Conservation (phyloP, 371 early-diverging fungal species). For the Coemansia sp. region DNA sequence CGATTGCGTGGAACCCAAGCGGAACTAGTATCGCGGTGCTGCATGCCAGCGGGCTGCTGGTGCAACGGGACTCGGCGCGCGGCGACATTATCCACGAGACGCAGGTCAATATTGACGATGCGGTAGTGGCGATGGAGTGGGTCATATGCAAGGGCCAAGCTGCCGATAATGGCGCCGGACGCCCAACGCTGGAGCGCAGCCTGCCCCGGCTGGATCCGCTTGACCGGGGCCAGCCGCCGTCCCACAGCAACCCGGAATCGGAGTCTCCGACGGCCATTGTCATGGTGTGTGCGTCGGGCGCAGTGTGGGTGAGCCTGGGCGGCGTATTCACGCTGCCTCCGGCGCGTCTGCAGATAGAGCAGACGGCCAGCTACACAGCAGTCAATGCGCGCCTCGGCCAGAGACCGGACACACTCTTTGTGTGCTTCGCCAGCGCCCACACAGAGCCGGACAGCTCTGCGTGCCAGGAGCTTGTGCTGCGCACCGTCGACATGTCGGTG, state of each 20-base stretch:
- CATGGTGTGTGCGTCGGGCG: conserved; percentile 8
- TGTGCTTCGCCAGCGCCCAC: neutral
- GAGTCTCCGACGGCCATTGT: conserved; percentile 31
- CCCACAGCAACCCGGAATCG: conserved; percentile 12
- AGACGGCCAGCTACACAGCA: neutral
- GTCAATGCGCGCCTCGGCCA: conserved; percentile 18
- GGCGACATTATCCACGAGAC: conserved; percentile 40
- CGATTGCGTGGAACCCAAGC: conserved; percentile 34
- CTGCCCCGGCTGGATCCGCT: conserved; percentile 24
- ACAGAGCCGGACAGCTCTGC: too few relatives aligned
- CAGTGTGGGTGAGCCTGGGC: conserved; percentile 26
- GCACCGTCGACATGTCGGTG: conserved; percentile 16
- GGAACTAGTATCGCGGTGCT: conserved; percentile 27
- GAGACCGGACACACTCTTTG: neutral
- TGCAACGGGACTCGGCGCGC: conserved; percentile 35
- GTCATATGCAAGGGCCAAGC: conserved; percentile 6
- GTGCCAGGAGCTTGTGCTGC: too few relatives aligned
- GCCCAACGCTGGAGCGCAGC: conserved; percentile 11
- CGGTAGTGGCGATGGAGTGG: conserved; percentile 31
- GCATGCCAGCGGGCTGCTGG: conserved; percentile 27
- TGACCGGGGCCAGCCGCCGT: conserved; percentile 28
- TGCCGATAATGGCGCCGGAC: neutral
- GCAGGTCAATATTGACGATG: conserved; percentile 4
- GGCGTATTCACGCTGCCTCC: conserved; percentile 37
- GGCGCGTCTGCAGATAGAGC: neutral